phyloP scores from a whole-genome alignment of 257 asterid genomes.

The Apocynum venetum region DNA sequence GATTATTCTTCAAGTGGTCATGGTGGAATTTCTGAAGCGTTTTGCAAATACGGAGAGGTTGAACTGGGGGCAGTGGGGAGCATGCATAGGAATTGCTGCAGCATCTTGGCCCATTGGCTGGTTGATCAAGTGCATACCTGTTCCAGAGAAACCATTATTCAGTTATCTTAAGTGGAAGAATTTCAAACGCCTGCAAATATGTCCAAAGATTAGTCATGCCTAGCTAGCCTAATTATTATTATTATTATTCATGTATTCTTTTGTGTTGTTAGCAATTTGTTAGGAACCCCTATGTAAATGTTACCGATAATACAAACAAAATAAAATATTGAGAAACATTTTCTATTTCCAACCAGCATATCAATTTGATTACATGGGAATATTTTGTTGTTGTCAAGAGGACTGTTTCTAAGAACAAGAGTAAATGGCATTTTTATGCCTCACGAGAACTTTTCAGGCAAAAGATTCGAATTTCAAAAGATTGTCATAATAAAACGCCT shows the following conservation, averaged over 20 bases:
- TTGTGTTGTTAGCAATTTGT: background rate
- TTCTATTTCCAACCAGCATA: background rate
- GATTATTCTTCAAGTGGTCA: slow-evolving; percentile 44
- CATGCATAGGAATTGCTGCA: slow-evolving; percentile 45
- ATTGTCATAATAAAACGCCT: background rate
- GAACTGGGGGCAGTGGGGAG: slow-evolving; percentile 58
- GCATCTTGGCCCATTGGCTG: slow-evolving; percentile 56
- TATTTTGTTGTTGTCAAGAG: background rate
- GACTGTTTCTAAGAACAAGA: background rate
- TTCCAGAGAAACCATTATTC: slow-evolving; percentile 27
- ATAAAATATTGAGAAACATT: background rate
- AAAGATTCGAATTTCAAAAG: background rate
- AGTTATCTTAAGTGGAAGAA: slow-evolving; percentile 16
- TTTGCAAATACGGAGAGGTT: slow-evolving; percentile 60
- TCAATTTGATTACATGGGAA: background rate
- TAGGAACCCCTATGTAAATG: background rate
- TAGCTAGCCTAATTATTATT: background rate
- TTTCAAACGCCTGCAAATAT: background rate
- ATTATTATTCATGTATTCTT: background rate
- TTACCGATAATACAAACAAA: background rate
- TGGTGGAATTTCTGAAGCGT: slow-evolving; percentile 62
- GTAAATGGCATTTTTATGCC: background rate
- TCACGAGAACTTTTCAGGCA: background rate
- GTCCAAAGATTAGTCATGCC: background rate
- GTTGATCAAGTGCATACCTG: slow-evolving; percentile 40